Evolutionary conservation across 1,284 basidiomycete species (phyloP), one percentile per base, ranked within the genome.

Genomic region (Papiliotrema terrestris): DNA sequence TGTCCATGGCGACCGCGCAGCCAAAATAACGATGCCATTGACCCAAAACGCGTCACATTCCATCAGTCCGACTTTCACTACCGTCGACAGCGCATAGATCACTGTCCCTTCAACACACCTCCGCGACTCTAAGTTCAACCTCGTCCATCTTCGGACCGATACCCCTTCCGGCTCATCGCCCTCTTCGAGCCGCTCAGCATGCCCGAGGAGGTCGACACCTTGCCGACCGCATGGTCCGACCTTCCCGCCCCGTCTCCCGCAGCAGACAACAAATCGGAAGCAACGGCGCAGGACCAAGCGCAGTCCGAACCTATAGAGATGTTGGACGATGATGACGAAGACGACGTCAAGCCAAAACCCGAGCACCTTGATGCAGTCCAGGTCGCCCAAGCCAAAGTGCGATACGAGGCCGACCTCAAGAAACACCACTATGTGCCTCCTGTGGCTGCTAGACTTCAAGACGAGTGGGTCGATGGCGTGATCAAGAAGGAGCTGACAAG

Each of bases 401-500:
- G 68, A 44, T 59, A 69, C 32, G 63, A 67, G 20, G 65, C 57
- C 6, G 69, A 72, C 57, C 45, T 70, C 19, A 58, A 49, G 39
- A 58, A 58, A 41, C 68, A 72, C 49, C 54, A 59, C 22, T 59
- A 61, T 47, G 62, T 61, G 32, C 54, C 63, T n/a, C 60, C 59
- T 6, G 49, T 52, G 23, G 56, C 63, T 11, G 51, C 55, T 13
- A 54, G 55, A 19, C 44, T 65, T 15, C 63, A 68, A 49, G 68
- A 69, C 37, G 72, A 74, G 72, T 74, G 54, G 62, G 72, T 71
- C 17, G 26, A 3, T 17, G 13, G 5, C 25, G 5, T 2, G 35
- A 14, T 38, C 19, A 14, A 13, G n/a, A 45, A 13, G 8, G 23
- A 49, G 37, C 41, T 26, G 17, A 36, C 49, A 19, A 38, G 3